Base-by-base conservation (phyloP, 1,139 yeast species). In the Blastobotrys capitulatus region DNA sequence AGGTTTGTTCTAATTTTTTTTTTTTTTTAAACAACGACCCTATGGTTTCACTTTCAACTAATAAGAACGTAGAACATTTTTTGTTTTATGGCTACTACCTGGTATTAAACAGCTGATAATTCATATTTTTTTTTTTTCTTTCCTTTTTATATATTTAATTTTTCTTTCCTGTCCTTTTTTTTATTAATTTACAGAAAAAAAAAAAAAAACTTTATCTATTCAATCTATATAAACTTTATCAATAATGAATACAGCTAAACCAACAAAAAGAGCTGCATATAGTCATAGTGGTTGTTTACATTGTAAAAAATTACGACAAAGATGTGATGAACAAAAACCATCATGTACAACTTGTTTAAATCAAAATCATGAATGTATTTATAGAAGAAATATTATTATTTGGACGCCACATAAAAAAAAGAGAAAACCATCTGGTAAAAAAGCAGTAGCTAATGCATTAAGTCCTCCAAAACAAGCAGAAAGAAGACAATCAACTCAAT, bases 251-350 rank as follows among this genome's bases (percentile, higher is more conserved):
- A 19, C 41, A 9, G 12, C 41, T 8, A 38, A 38, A 13, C 25
- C 41, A 12, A n/a, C 41, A 9, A 38, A 38, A 9, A 10, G 51
- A 18, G 44, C 51, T 4, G 48, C 46, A 2, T 49, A 49, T 31
- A 45, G 48, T 38, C 57, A 52, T 20, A 52, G 50, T 26, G 74
- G 74, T 2, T 71, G 75, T 52, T 52, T 59, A 20, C 65, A 67
- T 27, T 71, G 75, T 53, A 67, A 68, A 50, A 58, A 60, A 22
- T 58, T 62, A 47, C 61, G 71, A 47, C 60, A 66, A 29, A 75
- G 75, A 60, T 75, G 79, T 61, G 79, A 75, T 54, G 79, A 75
- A 57, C 50, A 54, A 19, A 74, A 73, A 50, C 79, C 79, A 1
- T 56, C 60, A 7, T 75, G 79, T 50, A 48, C 64, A 15, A 63